A percentile compares a stretch with the other conserved stretches of the same genome.
phyloP scores from a whole-genome alignment of 2,329 filamentous ascomycete genomes.

The Verticillium albo-atrum region DNA sequence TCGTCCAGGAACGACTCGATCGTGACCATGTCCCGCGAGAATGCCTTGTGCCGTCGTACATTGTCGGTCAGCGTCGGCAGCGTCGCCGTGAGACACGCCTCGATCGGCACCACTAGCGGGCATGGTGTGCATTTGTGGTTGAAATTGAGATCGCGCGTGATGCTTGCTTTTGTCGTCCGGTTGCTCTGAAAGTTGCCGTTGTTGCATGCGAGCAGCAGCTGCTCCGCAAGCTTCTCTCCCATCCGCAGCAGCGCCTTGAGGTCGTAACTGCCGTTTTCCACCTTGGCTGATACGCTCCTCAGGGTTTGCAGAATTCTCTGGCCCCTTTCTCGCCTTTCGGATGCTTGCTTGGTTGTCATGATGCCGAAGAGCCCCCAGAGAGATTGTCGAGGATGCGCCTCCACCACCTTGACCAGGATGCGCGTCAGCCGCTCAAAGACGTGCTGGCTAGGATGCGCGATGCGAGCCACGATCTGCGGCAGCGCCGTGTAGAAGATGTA shows the following conservation, averaged over 20 bases:
- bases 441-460: constrained; percentile 75
- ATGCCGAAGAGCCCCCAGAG: constrained; percentile 89
- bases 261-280: constrained; percentile 50
- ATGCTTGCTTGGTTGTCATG: constrained; percentile 69
- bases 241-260: constrained; percentile 68
- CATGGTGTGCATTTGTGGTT: constrained; percentile 80
- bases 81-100: constrained; percentile 76
- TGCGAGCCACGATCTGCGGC: constrained; percentile 92
- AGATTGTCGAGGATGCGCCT: constrained; percentile 82
- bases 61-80: constrained; percentile 72
- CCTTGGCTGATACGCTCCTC: constrained; percentile 42
- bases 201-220: constrained; percentile 76
- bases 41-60: constrained; percentile 75
- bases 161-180: constrained; percentile 63
- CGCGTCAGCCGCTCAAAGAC: constrained; percentile 73
- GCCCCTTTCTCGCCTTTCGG: constrained; percentile 57
- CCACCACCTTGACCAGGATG: constrained; percentile 84
- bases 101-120: constrained; percentile 82
- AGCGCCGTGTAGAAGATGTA: constrained; percentile 80
- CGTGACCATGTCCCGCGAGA: constrained; percentile 79
- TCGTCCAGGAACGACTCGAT: constrained; percentile 80
- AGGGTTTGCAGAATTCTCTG: constrained; percentile 47
- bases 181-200: constrained; percentile 68
- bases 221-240: constrained; percentile 79
- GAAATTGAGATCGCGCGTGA: constrained; percentile 75